Base-by-base conservation (phyloP, 768 basidiomycete genomes). In the Cystobasidium tubakii region DNA sequence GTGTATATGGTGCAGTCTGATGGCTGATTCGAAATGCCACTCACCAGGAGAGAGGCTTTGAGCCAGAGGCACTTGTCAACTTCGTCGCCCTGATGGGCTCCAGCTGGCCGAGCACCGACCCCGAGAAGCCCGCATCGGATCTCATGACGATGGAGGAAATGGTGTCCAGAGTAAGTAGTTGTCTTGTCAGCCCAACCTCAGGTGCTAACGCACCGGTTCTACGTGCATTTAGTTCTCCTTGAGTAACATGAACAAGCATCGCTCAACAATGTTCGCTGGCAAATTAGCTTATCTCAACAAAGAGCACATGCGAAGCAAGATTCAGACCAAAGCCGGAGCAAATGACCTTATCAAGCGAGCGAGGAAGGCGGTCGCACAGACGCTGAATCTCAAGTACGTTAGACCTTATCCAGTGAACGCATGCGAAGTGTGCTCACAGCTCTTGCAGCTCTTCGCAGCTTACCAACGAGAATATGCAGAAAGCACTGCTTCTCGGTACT, bases 61-160 rank as follows among this genome's bases (percentile, higher is more conserved):
- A 98, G 79, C 90, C 92, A 0, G 85, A 85, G 53, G 92, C 93
- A 1, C 81, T 99, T 17, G 82, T 94, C 29, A 98, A 98, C 78
- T 98, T 94, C 88, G 85, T 97, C 9, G 91, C 91, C 4, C 83
- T 98, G 21, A 88, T 91, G n/a, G 94, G 96, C 0, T 97, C 94
- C 91, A 91, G 92, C 27, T 86, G 85, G 12, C 78, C 79, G 19
- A 46, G 78, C 13, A 84, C 84, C 67, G 77, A 71, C 82, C 25
- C 54, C 31, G 67, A 10, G 76, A 79, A 31, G 73, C 77, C 69
- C 27, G 74, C 77, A 76, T 27, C 73, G 75, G 75, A 79, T 69
- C 2, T 66, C 50, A 25, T 83, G 73, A 81, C 79, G 1, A 77
- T 88, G 29, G 79, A 87, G 4, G 83, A 88, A n/a, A 85, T 96